These are phyloP conservation scores for Wickerhamiella kurtzmanii DNA, from an alignment of 805 yeast species.

Conservation along the genomic window DNA sequence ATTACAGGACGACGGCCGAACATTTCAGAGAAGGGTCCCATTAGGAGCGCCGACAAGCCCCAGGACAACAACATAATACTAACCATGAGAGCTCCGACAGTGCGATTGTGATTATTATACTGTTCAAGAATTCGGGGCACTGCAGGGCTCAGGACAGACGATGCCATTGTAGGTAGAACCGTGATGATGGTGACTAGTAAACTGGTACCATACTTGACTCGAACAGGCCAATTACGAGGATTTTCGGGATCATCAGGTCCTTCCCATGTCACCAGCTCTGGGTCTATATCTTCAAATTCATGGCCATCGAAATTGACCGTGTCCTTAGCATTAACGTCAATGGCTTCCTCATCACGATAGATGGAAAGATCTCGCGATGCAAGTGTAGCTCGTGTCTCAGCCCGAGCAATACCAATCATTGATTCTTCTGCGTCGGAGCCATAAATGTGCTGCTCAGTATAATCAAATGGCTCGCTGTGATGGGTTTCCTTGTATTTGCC, in stretches of 20 bases:
- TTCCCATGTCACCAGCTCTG: slow-evolving; percentile 58
- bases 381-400: slow-evolving; percentile 26
- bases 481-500: no score
- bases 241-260: slow-evolving; percentile 45
- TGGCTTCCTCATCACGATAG: slow-evolving; percentile 11
- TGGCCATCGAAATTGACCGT: slow-evolving; percentile 31
- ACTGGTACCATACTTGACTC: slow-evolving; percentile 33
- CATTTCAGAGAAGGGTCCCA: slow-evolving; percentile 57
- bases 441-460: slow-evolving; percentile 27
- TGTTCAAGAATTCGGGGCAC: slow-evolving; percentile 34
- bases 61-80: slow-evolving; percentile 57
- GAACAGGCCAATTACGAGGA: slow-evolving; percentile 49
- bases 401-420: slow-evolving; percentile 31
- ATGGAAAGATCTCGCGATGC: neutral
- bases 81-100: slow-evolving; percentile 41
- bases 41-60: slow-evolving; percentile 51
- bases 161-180: slow-evolving; percentile 46
- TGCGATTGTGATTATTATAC: slow-evolving; percentile 31
- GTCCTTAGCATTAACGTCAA: slow-evolving; percentile 19
- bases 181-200: slow-evolving; percentile 41
- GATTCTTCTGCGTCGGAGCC: slow-evolving; percentile 27
- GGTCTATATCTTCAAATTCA: slow-evolving; percentile 43
- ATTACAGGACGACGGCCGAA: slow-evolving; percentile 49
- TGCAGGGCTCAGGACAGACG: slow-evolving; percentile 52
- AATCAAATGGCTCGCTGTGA: slow-evolving; percentile 1